Percentiles rank a stretch among this genome's conserved stretches.
Conservation (phyloP, 2,329 filamentous ascomycete species). For the Fusarium foetens region DNA sequence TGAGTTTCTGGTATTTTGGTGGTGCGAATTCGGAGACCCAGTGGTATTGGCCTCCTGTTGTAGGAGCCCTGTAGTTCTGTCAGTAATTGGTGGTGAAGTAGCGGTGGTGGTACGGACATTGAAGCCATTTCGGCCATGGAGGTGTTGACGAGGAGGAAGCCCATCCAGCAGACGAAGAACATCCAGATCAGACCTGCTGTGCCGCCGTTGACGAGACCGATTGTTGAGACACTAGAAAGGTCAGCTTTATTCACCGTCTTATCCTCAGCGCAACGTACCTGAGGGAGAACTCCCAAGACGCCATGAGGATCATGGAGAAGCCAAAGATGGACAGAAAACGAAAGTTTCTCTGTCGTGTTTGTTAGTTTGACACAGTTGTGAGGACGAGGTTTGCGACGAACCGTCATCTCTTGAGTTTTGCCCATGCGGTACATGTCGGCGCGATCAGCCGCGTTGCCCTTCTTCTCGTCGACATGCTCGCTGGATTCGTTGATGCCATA, state of each 20-base stretch:
- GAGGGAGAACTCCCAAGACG: slow-evolving; percentile 56
- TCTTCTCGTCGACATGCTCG: slow-evolving; percentile 33
- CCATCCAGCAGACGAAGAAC: slow-evolving; percentile 53
- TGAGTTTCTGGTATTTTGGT: slow-evolving; percentile 58
- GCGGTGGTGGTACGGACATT: slow-evolving; percentile 45
- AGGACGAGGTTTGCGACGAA: not conserved
- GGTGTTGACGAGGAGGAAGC: slow-evolving; percentile 52
- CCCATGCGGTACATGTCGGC: slow-evolving; percentile 42
- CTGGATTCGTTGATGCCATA: not conserved
- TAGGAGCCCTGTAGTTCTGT: slow-evolving; percentile 54
- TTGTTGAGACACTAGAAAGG: slow-evolving; percentile 22
- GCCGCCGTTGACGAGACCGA: slow-evolving; percentile 54
- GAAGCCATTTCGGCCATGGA: slow-evolving; percentile 62
- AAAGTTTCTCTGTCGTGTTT: slow-evolving; percentile 52
- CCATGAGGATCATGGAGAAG: slow-evolving; percentile 58
- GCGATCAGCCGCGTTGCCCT: slow-evolving; percentile 35
- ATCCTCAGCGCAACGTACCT: slow-evolving; percentile 36
- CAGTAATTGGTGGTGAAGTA: not conserved
- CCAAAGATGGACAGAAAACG: slow-evolving; percentile 58
- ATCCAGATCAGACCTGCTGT: slow-evolving; percentile 59
- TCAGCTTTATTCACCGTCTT: rapidly evolving
- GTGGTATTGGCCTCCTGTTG: slow-evolving; percentile 67
- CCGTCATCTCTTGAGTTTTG: slow-evolving; percentile 38
- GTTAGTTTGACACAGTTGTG: not conserved
- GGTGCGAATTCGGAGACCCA: slow-evolving; percentile 67